Base-by-base conservation (phyloP, 805 yeast genomes). In the Grigorovia transvaalensis region DNA sequence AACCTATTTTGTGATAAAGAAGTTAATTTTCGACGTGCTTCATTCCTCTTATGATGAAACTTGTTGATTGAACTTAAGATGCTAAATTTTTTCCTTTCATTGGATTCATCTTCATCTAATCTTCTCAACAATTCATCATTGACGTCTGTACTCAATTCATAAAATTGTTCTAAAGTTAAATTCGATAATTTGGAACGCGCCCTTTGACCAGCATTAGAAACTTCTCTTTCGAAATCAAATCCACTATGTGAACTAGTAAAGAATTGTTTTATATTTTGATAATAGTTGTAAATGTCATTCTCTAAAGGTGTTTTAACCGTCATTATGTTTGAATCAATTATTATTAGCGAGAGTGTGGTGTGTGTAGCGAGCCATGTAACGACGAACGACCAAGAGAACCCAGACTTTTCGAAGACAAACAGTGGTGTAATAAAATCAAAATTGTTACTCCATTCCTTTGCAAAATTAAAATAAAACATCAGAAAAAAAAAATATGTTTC, bases 21-120 rank as follows among this genome's bases (percentile, higher is more conserved):
- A 6, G 96, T 84, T 58, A 93, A 76, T 69, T 90, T 91, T 66
- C 85, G 85, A 59, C 98, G 77, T 1, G 99, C 98, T 67, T 88
- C 95, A 64, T 93, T 91, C 63, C 99, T 79, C 65, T 89, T 89
- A 44, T 95, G 91, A 67, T 91, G 98, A 70, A 87, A 88, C n/a
- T 77, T 74, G 13, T 19, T 46, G 8, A 43, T 42, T n/a, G 50
- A 44, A 15, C 30, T 42, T n/a, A 48, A 33, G 12, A 38, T 3
- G 13, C n/a, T 11, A 17, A 20, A 18, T 33, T 30, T 18, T 33
- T 12, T 20, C 42, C 29, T n/a, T n/a, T 15, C 20, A 44, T 35
- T 20, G 2, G 50, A 33, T 7, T 20, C 17, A 18, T 43, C 44
- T 57, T 82, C 84, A 56, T 74, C 78, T 44, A 78, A 76, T 56